Evolutionary conservation across 2,329 filamentous ascomycete species (phyloP).

Genomic region (Pseudocercospora fuligena): DNA sequence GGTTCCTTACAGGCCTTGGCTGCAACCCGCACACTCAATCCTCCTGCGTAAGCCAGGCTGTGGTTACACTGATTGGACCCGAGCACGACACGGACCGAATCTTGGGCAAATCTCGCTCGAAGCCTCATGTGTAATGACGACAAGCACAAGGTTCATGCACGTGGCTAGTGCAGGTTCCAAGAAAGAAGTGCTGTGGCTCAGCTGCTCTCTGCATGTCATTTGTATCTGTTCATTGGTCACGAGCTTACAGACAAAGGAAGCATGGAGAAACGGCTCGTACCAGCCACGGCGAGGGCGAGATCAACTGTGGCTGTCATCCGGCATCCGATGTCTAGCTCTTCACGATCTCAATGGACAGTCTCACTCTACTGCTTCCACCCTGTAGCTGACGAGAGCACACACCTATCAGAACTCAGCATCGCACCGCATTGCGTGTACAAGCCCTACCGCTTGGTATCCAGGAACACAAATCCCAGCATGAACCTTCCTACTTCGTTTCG

Average conservation of each 20-base stretch:
- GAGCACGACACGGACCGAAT: slow-evolving; percentile 10
- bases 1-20: slow-evolving; percentile 1
- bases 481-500: neutral
- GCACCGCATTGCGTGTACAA: neutral
- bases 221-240: neutral
- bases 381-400: neutral
- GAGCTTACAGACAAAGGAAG: neutral
- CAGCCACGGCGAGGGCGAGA: slow-evolving; percentile 9
- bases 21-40: neutral
- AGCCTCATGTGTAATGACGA: slow-evolving; percentile 1
- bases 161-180: neutral
- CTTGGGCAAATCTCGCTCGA: slow-evolving; percentile 9
- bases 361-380: neutral
- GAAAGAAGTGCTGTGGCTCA: slow-evolving; percentile 4
- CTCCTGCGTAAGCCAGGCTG: neutral
- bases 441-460: neutral
- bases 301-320: slow-evolving; percentile 8
- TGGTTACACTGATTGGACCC: neutral
- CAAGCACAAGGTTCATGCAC: slow-evolving; percentile 6
- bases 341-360: neutral
- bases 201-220: neutral
- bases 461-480: neutral
- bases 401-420: neutral
- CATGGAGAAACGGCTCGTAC: neutral
- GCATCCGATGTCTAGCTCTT: neutral